Base-by-base conservation (phyloP, 169 alveolate genomes). In the Plasmodium sp. region DNA sequence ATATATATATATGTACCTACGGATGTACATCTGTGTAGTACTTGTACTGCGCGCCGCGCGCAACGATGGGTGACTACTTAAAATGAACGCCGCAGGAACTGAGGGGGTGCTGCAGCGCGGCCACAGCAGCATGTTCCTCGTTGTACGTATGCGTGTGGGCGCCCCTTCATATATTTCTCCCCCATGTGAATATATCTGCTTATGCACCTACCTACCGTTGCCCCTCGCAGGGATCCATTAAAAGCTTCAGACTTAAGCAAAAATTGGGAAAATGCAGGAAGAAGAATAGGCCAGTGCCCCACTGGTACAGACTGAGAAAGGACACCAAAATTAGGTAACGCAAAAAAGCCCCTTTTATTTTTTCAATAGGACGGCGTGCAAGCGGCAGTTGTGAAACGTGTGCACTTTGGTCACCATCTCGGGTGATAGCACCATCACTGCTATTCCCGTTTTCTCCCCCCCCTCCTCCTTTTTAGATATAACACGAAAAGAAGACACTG, bases 211-310 rank as follows among this genome's bases (percentile, higher is more conserved):
- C 73, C 22, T 58, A 43, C 27, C 81, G 27, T 81, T 73, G 62
- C 71, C 84, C 77, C 45, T 54, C 82, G 45, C 73, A 98, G 99
- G 99, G 99, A 83, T 96, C 99, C 85, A 96, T 97, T 91, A 98
- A 98, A 96, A 95, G 99, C 27, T 96, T 98, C 95, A 95, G 94
- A 83, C 97, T 98, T 92, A 99, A 99, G 97, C 97, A 97, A 95
- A 98, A 96, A 96, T 95, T 98, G 92, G 99, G 98, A 62, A 98
- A 98, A 97, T 98, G 98, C 97, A 98, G 97, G 97, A 98, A 97
- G 97, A 99, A 98, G 96, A 99, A 99, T 96, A 97, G 99, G 95
- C 99, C 99, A 51, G 96, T 98, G 92, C 99, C 99, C 72, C 99
- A 98, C 95, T 99, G 99, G 99, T 97, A 97, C 94, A 98, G 99